Conservation (phyloP, 805 yeast genomes). For the Nakazawaea siamensis region DNA sequence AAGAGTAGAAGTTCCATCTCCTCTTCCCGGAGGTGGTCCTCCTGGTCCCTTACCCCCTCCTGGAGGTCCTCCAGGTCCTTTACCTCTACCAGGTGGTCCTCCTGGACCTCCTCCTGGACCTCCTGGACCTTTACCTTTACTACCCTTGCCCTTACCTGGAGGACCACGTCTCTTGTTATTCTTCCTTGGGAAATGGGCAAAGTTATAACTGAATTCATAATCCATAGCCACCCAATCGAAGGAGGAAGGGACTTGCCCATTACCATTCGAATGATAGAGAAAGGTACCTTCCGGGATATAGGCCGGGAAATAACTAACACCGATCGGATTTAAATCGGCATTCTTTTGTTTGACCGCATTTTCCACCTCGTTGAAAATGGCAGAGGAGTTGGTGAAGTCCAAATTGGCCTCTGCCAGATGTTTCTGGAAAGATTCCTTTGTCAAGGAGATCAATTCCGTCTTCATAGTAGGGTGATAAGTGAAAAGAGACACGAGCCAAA, state of each 20-base stretch:
- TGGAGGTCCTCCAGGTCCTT: slow-evolving; percentile 3
- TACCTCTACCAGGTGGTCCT: background rate
- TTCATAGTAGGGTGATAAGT: too few species aligned
- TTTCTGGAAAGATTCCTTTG: too few species aligned
- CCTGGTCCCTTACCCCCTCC: background rate
- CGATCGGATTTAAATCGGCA: slow-evolving; percentile 44
- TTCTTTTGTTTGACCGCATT: slow-evolving; percentile 45
- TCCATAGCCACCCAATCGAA: slow-evolving; percentile 64
- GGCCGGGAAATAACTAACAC: slow-evolving; percentile 54
- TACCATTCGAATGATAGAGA: slow-evolving; percentile 42
- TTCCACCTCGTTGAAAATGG: slow-evolving; percentile 46
- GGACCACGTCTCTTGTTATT: slow-evolving; percentile 11
- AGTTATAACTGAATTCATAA: slow-evolving; percentile 48
- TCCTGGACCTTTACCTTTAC: slow-evolving; percentile 8
- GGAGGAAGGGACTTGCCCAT: slow-evolving; percentile 31
- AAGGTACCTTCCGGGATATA: slow-evolving; percentile 50
- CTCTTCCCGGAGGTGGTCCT: slow-evolving; percentile 3
- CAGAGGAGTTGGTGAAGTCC: slow-evolving; percentile 40
- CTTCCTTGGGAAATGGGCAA: slow-evolving; percentile 22
- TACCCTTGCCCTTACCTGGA: background rate
- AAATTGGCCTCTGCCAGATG: slow-evolving; percentile 20
- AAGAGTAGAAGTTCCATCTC: slow-evolving; percentile 13
- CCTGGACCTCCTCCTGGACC: slow-evolving; percentile 1
- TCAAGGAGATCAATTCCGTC: too few species aligned
- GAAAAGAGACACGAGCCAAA: too few species aligned